Percentiles rank a stretch among this genome's conserved stretches.
phyloP scores from a whole-genome alignment of 176 grass and related monocot species.

The Raddia distichophylla region DNA sequence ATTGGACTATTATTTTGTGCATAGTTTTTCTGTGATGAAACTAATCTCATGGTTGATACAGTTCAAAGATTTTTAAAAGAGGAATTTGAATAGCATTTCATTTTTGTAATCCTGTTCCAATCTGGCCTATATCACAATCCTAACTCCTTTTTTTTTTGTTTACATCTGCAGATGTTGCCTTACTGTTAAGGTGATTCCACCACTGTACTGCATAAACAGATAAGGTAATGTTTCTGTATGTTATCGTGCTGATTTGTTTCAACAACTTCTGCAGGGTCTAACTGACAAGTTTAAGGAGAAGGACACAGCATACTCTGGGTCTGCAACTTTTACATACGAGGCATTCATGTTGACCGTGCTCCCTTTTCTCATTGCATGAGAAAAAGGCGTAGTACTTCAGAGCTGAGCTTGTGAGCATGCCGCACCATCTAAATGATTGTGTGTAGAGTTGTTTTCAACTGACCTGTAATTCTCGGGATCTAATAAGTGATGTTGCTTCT shows the following conservation, averaged over 20 bases:
- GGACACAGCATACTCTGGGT: constrained; percentile 64
- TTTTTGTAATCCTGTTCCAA: background rate
- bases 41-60: background rate
- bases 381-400: background rate
- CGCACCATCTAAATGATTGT: constrained; percentile 13
- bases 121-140: background rate
- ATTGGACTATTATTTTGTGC: background rate
- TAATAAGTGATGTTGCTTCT: background rate
- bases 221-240: background rate
- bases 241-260: constrained; percentile 9
- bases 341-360: constrained; percentile 87
- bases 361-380: constrained; percentile 80
- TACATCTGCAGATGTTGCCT: constrained; percentile 78
- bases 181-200: constrained; percentile 82
- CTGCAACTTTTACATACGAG: constrained; percentile 84
- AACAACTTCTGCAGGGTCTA: constrained; percentile 65
- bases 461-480: background rate
- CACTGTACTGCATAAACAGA: background rate
- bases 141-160: constrained; percentile 32
- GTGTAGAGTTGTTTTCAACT: background rate
- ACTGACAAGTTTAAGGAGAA: constrained; percentile 98
- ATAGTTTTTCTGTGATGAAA: background rate
- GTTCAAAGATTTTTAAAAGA: background rate
- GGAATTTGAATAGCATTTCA: background rate
- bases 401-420: background rate